Evolutionary conservation across 163 green algal genomes (phyloP).

Genomic region (Chlamydomonas reinhardtii): DNA sequence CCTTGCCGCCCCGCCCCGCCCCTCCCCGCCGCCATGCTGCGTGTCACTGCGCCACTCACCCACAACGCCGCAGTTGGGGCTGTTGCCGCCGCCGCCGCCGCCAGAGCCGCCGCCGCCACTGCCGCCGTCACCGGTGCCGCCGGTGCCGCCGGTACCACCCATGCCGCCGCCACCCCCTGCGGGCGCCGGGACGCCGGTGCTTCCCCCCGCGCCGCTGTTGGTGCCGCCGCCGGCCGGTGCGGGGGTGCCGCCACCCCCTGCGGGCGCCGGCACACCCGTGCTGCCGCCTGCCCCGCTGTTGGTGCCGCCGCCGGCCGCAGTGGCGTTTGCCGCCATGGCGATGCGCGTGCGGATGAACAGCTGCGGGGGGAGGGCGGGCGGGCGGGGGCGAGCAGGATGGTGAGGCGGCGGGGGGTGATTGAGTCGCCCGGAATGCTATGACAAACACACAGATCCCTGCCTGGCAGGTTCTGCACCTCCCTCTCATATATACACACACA

Average conservation of each 20-base stretch:
- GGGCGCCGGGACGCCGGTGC: no score
- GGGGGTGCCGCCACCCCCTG: no score
- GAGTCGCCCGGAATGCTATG: no score
- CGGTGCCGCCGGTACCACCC: not conserved
- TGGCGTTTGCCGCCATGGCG: not conserved
- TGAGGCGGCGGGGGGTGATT: no score
- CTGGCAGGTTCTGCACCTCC: no score
- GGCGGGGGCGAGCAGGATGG: not conserved
- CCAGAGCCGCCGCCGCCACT: no score
- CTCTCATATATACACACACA: no score
- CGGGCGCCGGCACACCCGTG: no score
- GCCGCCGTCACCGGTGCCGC: not conserved
- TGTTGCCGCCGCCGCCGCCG: not conserved
- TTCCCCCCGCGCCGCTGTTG: not conserved
- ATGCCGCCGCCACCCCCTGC: no score
- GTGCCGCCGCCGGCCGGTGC: not conserved
- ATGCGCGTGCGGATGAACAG: conserved; percentile 9
- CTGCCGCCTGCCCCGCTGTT: no score
- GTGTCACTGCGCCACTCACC: not conserved
- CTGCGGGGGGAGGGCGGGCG: not conserved
- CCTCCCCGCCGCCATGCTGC: not conserved
- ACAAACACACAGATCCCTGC: no score
- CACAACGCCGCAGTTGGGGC: conserved; percentile 23
- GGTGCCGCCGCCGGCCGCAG: not conserved
- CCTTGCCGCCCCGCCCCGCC: no score